These are phyloP conservation scores for Gardenia jasminoides DNA, from an alignment of 257 asterid species.

Conservation along the genomic window DNA sequence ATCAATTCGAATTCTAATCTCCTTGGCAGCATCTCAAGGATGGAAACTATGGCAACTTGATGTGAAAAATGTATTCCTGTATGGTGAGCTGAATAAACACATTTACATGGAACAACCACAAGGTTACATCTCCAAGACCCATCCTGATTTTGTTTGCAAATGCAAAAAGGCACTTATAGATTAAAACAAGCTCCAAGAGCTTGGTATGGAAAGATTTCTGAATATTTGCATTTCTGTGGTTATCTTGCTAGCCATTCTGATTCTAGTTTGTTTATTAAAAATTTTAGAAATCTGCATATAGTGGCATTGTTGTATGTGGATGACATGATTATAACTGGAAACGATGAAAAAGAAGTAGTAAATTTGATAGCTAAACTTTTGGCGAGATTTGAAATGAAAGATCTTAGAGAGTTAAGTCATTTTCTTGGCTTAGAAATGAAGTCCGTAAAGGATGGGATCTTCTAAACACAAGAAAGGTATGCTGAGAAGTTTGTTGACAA, in stretches of 20 bases:
- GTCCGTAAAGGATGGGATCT: too few species aligned
- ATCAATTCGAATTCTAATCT: neutral
- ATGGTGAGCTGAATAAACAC: neutral
- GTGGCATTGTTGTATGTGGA: too few species aligned
- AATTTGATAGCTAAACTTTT: too few species aligned
- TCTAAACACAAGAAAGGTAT: too few species aligned
- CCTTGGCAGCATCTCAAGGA: neutral
- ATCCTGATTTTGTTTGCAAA: neutral
- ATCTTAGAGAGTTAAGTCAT: too few species aligned
- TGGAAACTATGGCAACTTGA: too few species aligned
- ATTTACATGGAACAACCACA: constrained; percentile 1
- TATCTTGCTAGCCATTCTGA: neutral
- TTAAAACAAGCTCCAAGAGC: constrained; percentile 10
- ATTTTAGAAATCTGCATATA: neutral
- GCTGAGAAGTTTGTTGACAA: too few species aligned
- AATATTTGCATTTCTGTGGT: neutral
- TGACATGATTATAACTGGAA: too few species aligned
- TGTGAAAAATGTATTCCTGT: too few species aligned
- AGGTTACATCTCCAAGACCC: neutral
- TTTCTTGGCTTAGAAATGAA: too few species aligned
- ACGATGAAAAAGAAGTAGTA: too few species aligned
- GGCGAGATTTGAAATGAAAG: too few species aligned
- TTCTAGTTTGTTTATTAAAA: neutral
- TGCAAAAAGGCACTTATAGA: neutral
- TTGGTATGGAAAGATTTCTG: neutral